phyloP scores from a whole-genome alignment of 495 filamentous ascomycete genomes.

The Parathielavia hyrcaniae region DNA sequence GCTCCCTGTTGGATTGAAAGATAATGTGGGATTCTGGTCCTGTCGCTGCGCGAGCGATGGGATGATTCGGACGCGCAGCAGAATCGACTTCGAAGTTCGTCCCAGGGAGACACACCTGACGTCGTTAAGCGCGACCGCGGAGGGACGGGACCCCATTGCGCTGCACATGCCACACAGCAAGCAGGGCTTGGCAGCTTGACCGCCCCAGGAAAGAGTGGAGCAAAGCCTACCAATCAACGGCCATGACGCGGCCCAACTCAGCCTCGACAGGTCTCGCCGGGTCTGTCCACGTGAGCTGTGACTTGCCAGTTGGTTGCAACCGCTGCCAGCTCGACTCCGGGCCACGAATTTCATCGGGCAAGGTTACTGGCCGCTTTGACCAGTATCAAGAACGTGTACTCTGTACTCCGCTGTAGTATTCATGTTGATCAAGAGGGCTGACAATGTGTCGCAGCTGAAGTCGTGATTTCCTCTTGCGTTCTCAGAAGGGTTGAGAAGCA shows the following conservation, averaged over 20 bases:
- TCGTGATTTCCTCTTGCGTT: too few relatives aligned
- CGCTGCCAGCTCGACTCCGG: too few relatives aligned
- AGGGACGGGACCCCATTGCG: too few relatives aligned
- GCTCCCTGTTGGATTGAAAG: background rate
- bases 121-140: slow-evolving; percentile 2
- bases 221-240: background rate
- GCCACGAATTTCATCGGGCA: too few relatives aligned
- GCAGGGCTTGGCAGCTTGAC: background rate
- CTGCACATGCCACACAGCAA: too few relatives aligned
- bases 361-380: too few relatives aligned
- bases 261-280: background rate
- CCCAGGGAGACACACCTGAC: background rate
- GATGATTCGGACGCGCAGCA: background rate
- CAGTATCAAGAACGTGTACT: too few relatives aligned
- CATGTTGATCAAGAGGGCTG: too few relatives aligned
- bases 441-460: too few relatives aligned
- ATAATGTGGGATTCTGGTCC: background rate
- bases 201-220: background rate
- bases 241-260: background rate
- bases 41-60: background rate
- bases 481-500: too few relatives aligned
- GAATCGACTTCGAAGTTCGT: background rate
- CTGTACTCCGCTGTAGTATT: too few relatives aligned
- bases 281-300: background rate
- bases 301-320: too few relatives aligned